A percentile compares a stretch with the other conserved stretches of the same genome.
These are phyloP conservation scores for Magnolia sinica DNA, from an alignment of 164 flowering plant genomes.

Conservation along the genomic window DNA sequence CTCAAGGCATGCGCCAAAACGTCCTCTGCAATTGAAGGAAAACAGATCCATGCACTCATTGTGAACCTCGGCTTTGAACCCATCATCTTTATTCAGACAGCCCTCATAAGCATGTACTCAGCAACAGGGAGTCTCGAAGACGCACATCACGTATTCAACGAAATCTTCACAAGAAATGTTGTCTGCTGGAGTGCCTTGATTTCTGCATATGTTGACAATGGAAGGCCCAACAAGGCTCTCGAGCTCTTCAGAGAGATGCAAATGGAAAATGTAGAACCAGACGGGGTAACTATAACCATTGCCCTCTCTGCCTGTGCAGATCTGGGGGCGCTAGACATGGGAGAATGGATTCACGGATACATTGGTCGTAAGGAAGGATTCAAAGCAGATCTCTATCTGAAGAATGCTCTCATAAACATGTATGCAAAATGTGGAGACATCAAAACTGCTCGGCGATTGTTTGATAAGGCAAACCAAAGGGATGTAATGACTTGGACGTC, in stretches of 20 bases:
- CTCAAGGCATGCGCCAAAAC: slow-evolving; percentile 38
- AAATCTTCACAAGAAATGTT: slow-evolving; percentile 30
- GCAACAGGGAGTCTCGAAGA: slow-evolving; percentile 22
- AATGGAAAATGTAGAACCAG: slow-evolving; percentile 33
- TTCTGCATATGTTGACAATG: slow-evolving; percentile 38
- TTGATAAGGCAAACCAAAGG: slow-evolving; percentile 19
- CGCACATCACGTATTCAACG: slow-evolving; percentile 44
- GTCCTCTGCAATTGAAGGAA: slow-evolving; percentile 19
- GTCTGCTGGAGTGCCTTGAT: slow-evolving; percentile 50
- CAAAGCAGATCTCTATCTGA: slow-evolving; percentile 16
- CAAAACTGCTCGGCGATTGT: slow-evolving; percentile 22
- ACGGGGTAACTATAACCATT: slow-evolving; percentile 32
- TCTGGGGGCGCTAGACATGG: slow-evolving; percentile 39
- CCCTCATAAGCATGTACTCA: slow-evolving; percentile 34
- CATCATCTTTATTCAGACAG: slow-evolving; percentile 35
- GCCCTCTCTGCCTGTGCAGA: slow-evolving; percentile 47
- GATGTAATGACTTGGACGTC: slow-evolving; percentile 48
- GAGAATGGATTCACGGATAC: slow-evolving; percentile 37
- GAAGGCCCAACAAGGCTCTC: slow-evolving; percentile 33
- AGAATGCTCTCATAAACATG: slow-evolving; percentile 40
- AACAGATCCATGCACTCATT: slow-evolving; percentile 29
- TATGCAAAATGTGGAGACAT: slow-evolving; percentile 51
- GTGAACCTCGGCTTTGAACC: slow-evolving; percentile 26
- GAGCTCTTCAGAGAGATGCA: slow-evolving; percentile 39
- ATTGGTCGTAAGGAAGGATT: slow-evolving; percentile 14